Evolutionary conservation across 331 rosid species (phyloP).

Genomic region (Pyracantha coccinea): DNA sequence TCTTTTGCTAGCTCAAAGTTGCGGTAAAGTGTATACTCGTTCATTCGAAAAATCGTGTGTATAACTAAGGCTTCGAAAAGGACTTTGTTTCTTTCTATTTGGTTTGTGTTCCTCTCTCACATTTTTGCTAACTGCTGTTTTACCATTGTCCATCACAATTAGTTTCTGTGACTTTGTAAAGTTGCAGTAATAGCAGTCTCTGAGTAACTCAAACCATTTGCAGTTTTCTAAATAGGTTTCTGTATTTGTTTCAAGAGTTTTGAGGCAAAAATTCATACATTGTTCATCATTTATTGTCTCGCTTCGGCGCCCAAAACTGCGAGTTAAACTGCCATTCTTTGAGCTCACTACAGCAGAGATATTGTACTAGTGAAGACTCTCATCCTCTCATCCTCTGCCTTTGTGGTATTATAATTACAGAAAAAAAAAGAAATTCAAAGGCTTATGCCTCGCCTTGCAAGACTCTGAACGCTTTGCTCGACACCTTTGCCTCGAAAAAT

Average conservation of each 20-base stretch:
- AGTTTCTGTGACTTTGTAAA: conserved; percentile 28
- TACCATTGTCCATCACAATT: conserved; percentile 13
- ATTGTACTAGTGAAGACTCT: background rate
- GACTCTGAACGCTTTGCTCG: background rate
- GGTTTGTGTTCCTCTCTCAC: conserved; percentile 25
- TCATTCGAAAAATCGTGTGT: conserved; percentile 2
- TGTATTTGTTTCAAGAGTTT: background rate
- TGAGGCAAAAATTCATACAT: background rate
- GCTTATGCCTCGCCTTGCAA: background rate
- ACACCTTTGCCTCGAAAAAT: background rate
- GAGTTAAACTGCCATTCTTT: too few relatives aligned
- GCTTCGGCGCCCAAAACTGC: background rate
- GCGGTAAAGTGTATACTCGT: background rate
- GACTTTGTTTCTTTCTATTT: conserved; percentile 14
- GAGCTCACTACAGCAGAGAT: background rate
- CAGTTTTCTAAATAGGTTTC: background rate
- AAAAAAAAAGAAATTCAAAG: too few relatives aligned
- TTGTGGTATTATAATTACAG: background rate
- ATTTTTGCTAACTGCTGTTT: conserved; percentile 49
- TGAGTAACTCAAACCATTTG: conserved; percentile 5
- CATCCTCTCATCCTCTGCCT: background rate
- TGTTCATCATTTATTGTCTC: background rate
- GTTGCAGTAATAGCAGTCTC: conserved; percentile 18
- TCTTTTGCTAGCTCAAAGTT: background rate
- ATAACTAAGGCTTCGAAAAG: conserved; percentile 12